These are phyloP conservation scores for Cyclaneusma minus DNA, from an alignment of 2,329 filamentous ascomycete species.

Conservation along the genomic window DNA sequence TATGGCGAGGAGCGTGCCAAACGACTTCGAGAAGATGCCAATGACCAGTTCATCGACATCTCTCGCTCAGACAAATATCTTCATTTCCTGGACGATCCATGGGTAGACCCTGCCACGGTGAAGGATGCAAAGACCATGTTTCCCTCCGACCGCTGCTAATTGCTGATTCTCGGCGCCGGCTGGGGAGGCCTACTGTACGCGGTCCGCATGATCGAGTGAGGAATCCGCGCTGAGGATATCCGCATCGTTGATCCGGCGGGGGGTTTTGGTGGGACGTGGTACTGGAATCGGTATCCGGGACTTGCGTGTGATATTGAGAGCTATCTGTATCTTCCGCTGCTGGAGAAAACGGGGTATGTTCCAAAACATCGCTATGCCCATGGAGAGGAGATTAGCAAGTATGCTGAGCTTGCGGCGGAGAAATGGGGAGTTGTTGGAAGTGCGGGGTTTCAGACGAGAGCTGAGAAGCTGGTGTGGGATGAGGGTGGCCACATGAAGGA, in stretches of 20 bases:
- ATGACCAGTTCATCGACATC: conserved; percentile 5
- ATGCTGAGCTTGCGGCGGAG: conserved; percentile 1
- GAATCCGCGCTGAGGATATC: conserved; percentile 17
- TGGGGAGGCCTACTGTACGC: conserved; percentile 4
- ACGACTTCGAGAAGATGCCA: conserved; percentile 4
- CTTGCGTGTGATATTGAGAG: conserved; percentile 40
- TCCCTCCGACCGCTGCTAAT: conserved; percentile 1
- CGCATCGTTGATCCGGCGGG: conserved; percentile 27
- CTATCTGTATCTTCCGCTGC: conserved; percentile 42
- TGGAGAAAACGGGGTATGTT: conserved; percentile 44
- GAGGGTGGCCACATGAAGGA: conserved; percentile 2
- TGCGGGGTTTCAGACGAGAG: conserved; percentile 3
- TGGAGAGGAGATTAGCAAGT: conserved; percentile 27
- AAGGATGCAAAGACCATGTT: too few relatives aligned
- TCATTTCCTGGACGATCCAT: conserved; percentile 6
- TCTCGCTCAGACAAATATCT: conserved; percentile 1
- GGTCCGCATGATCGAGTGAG: conserved; percentile 5
- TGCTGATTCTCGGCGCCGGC: conserved; percentile 1
- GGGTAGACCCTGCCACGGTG: conserved; percentile 3
- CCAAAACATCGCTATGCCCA: conserved; percentile 32
- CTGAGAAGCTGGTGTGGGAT: conserved; percentile 4
- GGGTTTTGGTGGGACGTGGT: conserved; percentile 32
- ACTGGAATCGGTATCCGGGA: conserved; percentile 32
- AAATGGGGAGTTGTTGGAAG: conserved; percentile 1
- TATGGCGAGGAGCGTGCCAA: conserved; percentile 6